Percentiles rank a stretch among this genome's conserved stretches.
Evolutionary conservation across 768 basidiomycete species (phyloP).

Genomic region (Lentinus tigrinus): DNA sequence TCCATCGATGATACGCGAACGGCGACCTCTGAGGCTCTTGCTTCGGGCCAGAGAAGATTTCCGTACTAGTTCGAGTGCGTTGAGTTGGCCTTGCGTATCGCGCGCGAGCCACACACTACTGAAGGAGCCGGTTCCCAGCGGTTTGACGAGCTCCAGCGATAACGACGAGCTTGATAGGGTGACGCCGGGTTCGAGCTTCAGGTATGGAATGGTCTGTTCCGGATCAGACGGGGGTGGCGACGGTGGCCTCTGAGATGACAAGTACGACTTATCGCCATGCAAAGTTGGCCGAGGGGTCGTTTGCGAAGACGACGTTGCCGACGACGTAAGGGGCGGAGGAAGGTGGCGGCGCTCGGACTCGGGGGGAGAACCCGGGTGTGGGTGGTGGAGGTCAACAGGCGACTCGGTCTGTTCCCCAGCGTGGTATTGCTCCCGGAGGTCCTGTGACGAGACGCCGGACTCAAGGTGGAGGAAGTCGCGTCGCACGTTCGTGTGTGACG

Average conservation of each 20-base stretch:
- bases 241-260: not conserved
- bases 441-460: conserved; percentile 3
- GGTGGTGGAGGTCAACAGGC: conserved; percentile 7
- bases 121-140: conserved; percentile 73
- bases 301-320: not conserved
- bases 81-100: conserved; percentile 21
- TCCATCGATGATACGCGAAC: conserved; percentile 14
- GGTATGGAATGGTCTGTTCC: not conserved
- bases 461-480: conserved; percentile 16
- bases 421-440: conserved; percentile 1
- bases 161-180: conserved; percentile 16
- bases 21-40: conserved; percentile 21
- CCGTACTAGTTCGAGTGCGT: conserved; percentile 27
- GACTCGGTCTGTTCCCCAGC: conserved; percentile 9
- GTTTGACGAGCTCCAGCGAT: conserved; percentile 46
- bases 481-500: conserved; percentile 18
- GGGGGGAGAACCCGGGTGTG: not conserved
- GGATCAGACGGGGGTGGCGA: conserved; percentile 14
- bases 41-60: conserved; percentile 24
- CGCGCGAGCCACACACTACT: conserved; percentile 74
- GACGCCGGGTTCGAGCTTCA: conserved; percentile 7
- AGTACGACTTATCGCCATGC: conserved; percentile 4
- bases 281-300: conserved; percentile 7
- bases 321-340: not conserved
- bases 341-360: conserved; percentile 2